Evolutionary conservation across 495 filamentous ascomycete genomes (phyloP), one percentile per base, ranked within the genome.

Genomic region (Zalerion maritima): DNA sequence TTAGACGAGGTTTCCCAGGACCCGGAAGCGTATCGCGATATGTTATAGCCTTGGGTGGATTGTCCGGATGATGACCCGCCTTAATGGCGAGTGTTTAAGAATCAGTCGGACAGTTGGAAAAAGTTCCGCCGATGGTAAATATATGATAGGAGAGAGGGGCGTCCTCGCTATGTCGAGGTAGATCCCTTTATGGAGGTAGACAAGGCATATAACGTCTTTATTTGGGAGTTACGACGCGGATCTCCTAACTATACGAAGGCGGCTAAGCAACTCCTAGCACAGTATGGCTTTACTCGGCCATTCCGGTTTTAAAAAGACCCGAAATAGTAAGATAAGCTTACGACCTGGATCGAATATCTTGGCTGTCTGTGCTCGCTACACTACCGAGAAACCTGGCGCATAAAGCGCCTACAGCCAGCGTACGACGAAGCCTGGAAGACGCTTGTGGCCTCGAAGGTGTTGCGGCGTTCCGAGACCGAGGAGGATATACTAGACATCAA

Each of bases 291-390:
- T 28, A 33, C n/a, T 6, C 34, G 34, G 12, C 31, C 33, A 27
- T 40, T 42, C 18, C 32, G 38, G 21, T 26, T 45, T 16, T 10
- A 40, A 15, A 15, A 45, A 9, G 37, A 51, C 29, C 26, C 32
- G 5, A 16, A 37, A 14, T 33, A 34, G 15, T 42, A 51, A 23
- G 37, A 49, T 24, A 39, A 43, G 34, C 13, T 51, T 14, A 41
- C 42, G n/a, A 50, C 42, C 6, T 50, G 47, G 45, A 41, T 50
- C 29, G 47, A 50, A 30, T 48, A 47, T 22, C 31, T 49, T 17
- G 28, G 27, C 14, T 51, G 33, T 18, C 31, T 29, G 21, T 49
- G 32, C 28, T 21, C 23, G 13, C 9, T 18, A 18, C 34, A 38
- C 32, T 27, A 46, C 26, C 21, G 26, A 20, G 17, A 38, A 31